Percentiles rank a stretch among this genome's conserved stretches.
phyloP scores from a whole-genome alignment of 129 eudicot genomes.

The Logfia minima region DNA sequence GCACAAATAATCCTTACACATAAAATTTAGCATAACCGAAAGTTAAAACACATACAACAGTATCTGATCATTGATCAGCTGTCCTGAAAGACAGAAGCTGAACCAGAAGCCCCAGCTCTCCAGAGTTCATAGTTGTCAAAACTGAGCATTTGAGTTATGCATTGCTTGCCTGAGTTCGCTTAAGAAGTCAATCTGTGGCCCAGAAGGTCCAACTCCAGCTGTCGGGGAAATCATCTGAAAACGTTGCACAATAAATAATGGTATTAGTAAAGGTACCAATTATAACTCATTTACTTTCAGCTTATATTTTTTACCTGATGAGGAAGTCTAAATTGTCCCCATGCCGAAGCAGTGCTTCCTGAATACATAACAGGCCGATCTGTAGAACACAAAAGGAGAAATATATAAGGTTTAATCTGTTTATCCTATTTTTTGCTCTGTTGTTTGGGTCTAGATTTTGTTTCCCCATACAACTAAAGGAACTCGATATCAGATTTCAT shows the following conservation, averaged over 20 bases:
- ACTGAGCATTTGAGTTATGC: slow-evolving; percentile 53
- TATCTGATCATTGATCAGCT: slow-evolving; percentile 18
- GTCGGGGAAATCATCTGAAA: slow-evolving; percentile 51
- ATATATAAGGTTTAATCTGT: background rate
- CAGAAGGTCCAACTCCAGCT: slow-evolving; percentile 41
- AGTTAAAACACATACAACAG: slow-evolving; percentile 50
- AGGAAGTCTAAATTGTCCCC: slow-evolving; percentile 82
- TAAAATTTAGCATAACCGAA: background rate
- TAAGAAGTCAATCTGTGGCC: slow-evolving; percentile 63
- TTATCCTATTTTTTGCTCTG: background rate
- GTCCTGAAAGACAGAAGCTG: slow-evolving; percentile 19
- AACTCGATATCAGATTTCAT: background rate
- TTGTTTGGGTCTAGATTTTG: background rate
- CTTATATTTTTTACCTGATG: slow-evolving; percentile 55
- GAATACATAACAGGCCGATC: slow-evolving; percentile 76
- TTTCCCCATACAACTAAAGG: background rate
- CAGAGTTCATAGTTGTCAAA: slow-evolving; percentile 33
- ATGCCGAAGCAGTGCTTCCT: slow-evolving; percentile 61
- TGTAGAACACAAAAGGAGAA: slow-evolving; percentile 35
- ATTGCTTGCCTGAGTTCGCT: slow-evolving; percentile 77
- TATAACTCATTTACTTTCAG: background rate
- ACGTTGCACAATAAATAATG: background rate
- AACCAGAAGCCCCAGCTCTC: slow-evolving; percentile 21
- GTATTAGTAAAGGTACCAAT: background rate
- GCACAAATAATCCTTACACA: slow-evolving; percentile 11